Evolutionary conservation across 805 yeast species (phyloP).

Genomic region (Nakazawaea siamensis): DNA sequence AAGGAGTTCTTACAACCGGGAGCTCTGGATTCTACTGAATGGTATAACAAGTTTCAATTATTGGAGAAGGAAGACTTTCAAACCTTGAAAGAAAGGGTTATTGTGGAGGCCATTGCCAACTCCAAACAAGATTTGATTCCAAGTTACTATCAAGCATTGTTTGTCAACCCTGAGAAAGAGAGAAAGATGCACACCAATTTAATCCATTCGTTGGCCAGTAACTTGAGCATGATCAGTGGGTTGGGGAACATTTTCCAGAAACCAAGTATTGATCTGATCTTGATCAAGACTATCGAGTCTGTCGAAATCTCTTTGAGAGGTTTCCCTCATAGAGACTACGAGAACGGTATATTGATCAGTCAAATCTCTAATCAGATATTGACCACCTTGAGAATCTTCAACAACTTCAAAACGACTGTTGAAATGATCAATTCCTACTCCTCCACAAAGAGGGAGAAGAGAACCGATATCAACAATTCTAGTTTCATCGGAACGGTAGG

Average conservation of each 20-base stretch:
- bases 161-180: constrained; percentile 4
- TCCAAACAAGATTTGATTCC: constrained; percentile 2
- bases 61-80: constrained; percentile 19
- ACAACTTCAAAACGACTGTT: constrained; percentile 25
- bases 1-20: neutral
- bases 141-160: constrained; percentile 4
- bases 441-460: constrained; percentile 7
- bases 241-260: constrained; percentile 7
- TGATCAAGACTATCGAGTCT: constrained; percentile 54
- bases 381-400: constrained; percentile 45
- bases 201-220: constrained; percentile 7
- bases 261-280: constrained; percentile 10
- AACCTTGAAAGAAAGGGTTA: constrained; percentile 1
- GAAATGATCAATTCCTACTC: constrained; percentile 24
- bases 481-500: constrained; percentile 4
- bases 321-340: constrained; percentile 18
- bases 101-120: neutral
- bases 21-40: neutral
- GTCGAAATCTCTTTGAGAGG: constrained; percentile 63
- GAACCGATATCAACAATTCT: neutral
- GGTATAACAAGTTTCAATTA: constrained; percentile 17
- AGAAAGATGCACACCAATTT: constrained; percentile 6
- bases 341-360: constrained; percentile 33
- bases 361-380: constrained; percentile 58
- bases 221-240: constrained; percentile 4